Conservation (phyloP, 2,329 filamentous ascomycete species). For the Ophiostoma triangulosporum region DNA sequence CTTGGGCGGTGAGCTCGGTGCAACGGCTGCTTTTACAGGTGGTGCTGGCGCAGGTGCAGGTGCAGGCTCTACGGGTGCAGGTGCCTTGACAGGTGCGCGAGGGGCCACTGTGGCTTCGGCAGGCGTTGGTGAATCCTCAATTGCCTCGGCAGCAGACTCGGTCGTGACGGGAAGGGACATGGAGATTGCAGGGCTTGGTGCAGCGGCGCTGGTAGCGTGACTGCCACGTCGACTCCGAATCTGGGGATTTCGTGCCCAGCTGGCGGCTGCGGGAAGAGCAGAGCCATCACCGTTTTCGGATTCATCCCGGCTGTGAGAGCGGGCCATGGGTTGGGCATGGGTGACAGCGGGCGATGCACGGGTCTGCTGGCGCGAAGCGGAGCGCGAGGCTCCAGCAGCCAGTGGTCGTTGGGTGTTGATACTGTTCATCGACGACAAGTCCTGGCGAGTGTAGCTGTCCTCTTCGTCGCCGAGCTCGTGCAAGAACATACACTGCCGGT, state of each 20-base stretch:
- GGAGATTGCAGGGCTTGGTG: conserved; percentile 69
- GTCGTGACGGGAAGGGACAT: conserved; percentile 39
- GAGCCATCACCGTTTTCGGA: conserved; percentile 66
- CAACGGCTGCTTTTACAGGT: background rate
- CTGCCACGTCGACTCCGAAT: conserved; percentile 59
- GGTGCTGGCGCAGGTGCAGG: background rate
- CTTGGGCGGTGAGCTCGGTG: background rate
- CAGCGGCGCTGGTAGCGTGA: conserved; percentile 65
- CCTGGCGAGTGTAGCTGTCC: conserved; percentile 89
- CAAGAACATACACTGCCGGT: conserved; percentile 93
- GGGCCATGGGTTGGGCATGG: conserved; percentile 50
- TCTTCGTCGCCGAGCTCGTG: conserved; percentile 98
- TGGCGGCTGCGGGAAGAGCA: conserved; percentile 84
- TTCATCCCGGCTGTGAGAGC: conserved; percentile 66
- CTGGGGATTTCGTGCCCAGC: conserved; percentile 67
- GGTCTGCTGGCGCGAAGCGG: conserved; percentile 39
- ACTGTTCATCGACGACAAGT: conserved; percentile 88
- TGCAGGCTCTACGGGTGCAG: background rate
- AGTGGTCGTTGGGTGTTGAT: conserved; percentile 65
- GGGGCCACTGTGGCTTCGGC: conserved; percentile 18
- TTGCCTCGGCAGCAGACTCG: conserved; percentile 34
- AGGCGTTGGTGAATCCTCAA: conserved; percentile 22
- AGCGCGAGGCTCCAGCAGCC: conserved; percentile 36
- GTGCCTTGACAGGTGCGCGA: background rate
- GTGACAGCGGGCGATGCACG: conserved; percentile 17